These are phyloP conservation scores for Pyricularia grisea DNA, from an alignment of 2,329 filamentous ascomycete species.

Conservation along the genomic window DNA sequence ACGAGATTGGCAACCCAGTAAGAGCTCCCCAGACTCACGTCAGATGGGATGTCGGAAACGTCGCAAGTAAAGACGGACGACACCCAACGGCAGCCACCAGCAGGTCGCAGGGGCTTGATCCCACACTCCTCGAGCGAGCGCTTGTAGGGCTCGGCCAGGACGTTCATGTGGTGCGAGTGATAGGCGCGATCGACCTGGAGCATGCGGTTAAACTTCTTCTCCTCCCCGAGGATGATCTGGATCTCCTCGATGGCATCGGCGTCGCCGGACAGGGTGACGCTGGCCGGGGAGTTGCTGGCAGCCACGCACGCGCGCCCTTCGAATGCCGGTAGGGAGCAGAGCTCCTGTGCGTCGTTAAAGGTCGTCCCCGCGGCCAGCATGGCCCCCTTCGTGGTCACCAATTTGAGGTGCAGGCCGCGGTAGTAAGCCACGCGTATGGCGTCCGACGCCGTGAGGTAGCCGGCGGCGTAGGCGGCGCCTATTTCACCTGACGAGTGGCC, in stretches of 20 bases:
- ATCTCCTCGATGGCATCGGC: constrained; percentile 9
- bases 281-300: constrained; percentile 10
- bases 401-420: constrained; percentile 11
- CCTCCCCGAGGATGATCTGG: constrained; percentile 9
- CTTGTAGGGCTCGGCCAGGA: neutral
- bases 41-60: neutral
- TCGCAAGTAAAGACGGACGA: neutral
- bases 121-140: neutral
- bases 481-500: constrained; percentile 28
- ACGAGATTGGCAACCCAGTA: constrained; percentile 40
- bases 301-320: neutral
- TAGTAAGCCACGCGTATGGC: constrained; percentile 14
- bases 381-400: constrained; percentile 17
- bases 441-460: constrained; percentile 10
- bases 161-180: constrained; percentile 16
- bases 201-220: constrained; percentile 8
- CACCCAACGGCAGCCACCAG: neutral
- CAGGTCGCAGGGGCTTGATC: neutral
- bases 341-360: neutral
- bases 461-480: constrained; percentile 19
- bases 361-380: constrained; percentile 30
- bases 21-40: neutral
- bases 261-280: constrained; percentile 33
- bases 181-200: constrained; percentile 17
- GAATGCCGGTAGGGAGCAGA: neutral